These are phyloP conservation scores for Hortiboletus campestris DNA, from an alignment of 768 basidiomycete genomes.

Conservation along the genomic window DNA sequence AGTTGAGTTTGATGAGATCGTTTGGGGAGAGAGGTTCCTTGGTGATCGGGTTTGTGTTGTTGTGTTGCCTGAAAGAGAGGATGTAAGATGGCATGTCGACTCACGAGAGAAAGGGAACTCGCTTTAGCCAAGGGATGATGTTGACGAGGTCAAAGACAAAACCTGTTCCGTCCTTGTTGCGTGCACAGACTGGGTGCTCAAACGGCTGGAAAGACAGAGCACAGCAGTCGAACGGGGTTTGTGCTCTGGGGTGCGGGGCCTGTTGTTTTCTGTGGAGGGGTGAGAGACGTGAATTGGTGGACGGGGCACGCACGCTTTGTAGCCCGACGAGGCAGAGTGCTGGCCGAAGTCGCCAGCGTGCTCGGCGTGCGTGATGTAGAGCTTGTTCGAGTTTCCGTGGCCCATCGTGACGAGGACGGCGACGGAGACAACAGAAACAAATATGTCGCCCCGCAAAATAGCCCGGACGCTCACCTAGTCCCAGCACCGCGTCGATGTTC, in stretches of 20 bases:
- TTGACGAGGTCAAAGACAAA: constrained; percentile 86
- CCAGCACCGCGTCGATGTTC: constrained; percentile 22
- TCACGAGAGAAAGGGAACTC: constrained; percentile 27
- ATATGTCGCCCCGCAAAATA: not conserved
- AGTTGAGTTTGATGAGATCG: constrained; percentile 77
- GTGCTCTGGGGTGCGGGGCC: constrained; percentile 59
- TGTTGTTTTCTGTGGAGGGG: constrained; percentile 55
- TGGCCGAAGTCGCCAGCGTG: constrained; percentile 79
- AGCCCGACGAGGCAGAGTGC: constrained; percentile 77
- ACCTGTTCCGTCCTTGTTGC: constrained; percentile 79
- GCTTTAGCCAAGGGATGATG: constrained; percentile 95
- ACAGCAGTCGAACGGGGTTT: constrained; percentile 88
- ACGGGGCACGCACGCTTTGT: constrained; percentile 52
- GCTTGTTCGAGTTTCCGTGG: constrained; percentile 81
- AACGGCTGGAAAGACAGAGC: constrained; percentile 90
- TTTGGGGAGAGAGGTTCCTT: constrained; percentile 67
- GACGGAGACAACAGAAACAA: not conserved
- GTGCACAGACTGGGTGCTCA: constrained; percentile 81
- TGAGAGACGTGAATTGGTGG: constrained; percentile 5
- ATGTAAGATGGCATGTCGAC: constrained; percentile 9
- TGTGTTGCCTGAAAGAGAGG: constrained; percentile 53
- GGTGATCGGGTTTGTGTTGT: constrained; percentile 77
- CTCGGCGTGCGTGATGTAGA: constrained; percentile 89
- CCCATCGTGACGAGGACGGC: constrained; percentile 49
- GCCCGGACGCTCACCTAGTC: not conserved